Conservation (phyloP, 2,329 filamentous ascomycete species). For the Fusarium sp. region DNA sequence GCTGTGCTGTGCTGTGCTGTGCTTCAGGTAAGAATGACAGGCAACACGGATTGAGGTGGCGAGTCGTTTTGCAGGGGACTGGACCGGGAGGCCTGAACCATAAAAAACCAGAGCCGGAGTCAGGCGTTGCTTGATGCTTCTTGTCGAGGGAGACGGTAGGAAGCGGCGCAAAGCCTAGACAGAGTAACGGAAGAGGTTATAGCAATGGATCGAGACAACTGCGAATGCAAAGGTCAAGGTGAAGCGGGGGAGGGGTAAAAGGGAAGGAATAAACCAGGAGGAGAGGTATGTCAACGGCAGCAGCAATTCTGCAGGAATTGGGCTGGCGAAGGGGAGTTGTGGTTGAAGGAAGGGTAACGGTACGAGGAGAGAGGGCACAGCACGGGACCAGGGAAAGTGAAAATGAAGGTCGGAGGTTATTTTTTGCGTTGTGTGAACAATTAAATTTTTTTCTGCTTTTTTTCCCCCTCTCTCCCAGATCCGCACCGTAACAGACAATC, state of each 20-base stretch:
- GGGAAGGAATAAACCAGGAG: conserved; percentile 20
- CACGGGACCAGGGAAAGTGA: conserved; percentile 39
- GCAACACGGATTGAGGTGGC: conserved; percentile 21
- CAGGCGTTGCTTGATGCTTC: conserved; percentile 21
- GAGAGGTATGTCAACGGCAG: conserved; percentile 30
- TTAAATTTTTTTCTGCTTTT: conserved; percentile 52
- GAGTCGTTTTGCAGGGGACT: conserved; percentile 26
- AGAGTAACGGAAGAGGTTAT: conserved; percentile 7
- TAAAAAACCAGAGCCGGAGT: conserved; percentile 8
- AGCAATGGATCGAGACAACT: background rate
- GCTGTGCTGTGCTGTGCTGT: conserved; percentile 8
- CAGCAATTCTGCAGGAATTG: conserved; percentile 45
- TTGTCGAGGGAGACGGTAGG: conserved; percentile 28
- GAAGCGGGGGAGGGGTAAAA: conserved; percentile 14
- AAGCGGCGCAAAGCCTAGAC: conserved; percentile 21
- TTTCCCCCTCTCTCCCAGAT: conserved; percentile 39
- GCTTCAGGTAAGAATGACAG: conserved; percentile 6
- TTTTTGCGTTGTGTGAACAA: conserved; percentile 54
- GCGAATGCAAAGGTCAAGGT: conserved; percentile 7
- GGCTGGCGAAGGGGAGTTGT: conserved; percentile 40
- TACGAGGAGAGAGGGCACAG: conserved; percentile 38
- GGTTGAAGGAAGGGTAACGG: conserved; percentile 30
- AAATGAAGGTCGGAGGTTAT: conserved; percentile 47
- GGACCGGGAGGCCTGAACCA: background rate
- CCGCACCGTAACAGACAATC: background rate